Evolutionary conservation across 805 yeast species (phyloP).

Genomic region (Candida saitoana): DNA sequence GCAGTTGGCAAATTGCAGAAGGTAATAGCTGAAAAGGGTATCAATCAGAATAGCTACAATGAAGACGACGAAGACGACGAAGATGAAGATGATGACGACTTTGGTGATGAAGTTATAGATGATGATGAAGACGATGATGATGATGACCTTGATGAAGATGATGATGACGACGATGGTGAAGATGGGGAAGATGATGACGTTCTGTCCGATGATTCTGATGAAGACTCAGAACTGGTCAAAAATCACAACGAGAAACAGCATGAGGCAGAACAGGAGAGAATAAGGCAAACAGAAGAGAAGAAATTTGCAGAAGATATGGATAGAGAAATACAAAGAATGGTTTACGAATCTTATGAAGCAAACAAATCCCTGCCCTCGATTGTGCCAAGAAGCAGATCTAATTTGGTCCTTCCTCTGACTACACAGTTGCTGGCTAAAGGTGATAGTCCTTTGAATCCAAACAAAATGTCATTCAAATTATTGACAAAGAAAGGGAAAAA

Average conservation of each 20-base stretch:
- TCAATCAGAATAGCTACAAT: constrained; percentile 6
- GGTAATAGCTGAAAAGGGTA: constrained; percentile 14
- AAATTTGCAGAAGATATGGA: constrained; percentile 52
- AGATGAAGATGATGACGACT: constrained; percentile 15
- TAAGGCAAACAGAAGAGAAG: constrained; percentile 39
- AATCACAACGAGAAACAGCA: constrained; percentile 9
- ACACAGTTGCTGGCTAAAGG: constrained; percentile 4
- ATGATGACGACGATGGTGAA: constrained; percentile 23
- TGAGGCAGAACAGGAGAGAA: constrained; percentile 13
- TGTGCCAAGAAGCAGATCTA: constrained; percentile 7
- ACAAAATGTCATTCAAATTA: constrained; percentile 46
- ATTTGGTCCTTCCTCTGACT: constrained; percentile 8
- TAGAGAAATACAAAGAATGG: constrained; percentile 49
- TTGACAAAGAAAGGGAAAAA: constrained; percentile 53
- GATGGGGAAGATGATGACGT: constrained; percentile 12
- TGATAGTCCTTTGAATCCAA: constrained; percentile 7
- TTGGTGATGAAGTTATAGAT: constrained; percentile 12
- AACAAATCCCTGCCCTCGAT: constrained; percentile 17
- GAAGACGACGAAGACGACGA: constrained; percentile 15
- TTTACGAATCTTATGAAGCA: constrained; percentile 48
- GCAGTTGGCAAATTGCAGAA: constrained; percentile 40
- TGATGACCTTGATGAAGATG: constrained; percentile 13
- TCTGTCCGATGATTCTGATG: constrained; percentile 13
- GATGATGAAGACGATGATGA: constrained; percentile 23
- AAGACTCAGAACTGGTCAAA: constrained; percentile 10